Evolutionary conservation across 1,284 basidiomycete genomes (phyloP), one percentile per base, ranked within the genome.

Genomic region (Ganoderma lingzhi): DNA sequence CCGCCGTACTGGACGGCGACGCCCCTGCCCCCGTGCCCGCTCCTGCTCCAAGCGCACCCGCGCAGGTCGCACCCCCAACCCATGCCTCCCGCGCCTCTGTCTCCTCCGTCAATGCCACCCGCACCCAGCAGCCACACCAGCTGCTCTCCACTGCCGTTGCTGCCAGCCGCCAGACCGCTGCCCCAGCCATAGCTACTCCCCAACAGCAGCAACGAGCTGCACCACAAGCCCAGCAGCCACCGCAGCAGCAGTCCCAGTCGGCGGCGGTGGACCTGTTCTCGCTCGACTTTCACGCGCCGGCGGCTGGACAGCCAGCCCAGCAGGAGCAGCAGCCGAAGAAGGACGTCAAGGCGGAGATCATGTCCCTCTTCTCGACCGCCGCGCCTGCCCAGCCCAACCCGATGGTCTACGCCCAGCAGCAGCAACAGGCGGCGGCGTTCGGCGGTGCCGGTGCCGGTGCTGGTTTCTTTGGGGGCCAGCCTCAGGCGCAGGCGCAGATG

Each of bases 331-430:
- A 80, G 30, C 84, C 86, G 0, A 86, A 85, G 77, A 92, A 93
- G 75, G 91, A 94, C 76, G 86, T 91, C 67, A 96, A 96, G 77
- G 88, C 94, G 70, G 93, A 97, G 74, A 97, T 97, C 75, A 84
- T 97, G 51, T 95, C 93, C 0, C 86, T 97, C 59, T 97, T 95
- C 78, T 88, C 92, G n/a, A 75, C 86, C 8, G 75, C 86, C 3
- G 65, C 84, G 6, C 75, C 82, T 14, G 74, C 80, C 0, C 70
- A 83, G 0, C 74, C 83, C 8, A 63, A 63, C 62, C 44, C 62
- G 48, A 51, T 28, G 23, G 23, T 28, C 30, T 63, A 51, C 23
- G 48, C 63, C 12, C 63, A 64, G 63, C 71, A 79, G 32, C 45
- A 48, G n/a, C 69, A 73, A 69, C 48, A 51, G 48, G 48, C 48